A percentile compares a stretch with the other conserved stretches of the same genome.
Conservation (phyloP, 495 filamentous ascomycete genomes). For the Acidomyces sp. region DNA sequence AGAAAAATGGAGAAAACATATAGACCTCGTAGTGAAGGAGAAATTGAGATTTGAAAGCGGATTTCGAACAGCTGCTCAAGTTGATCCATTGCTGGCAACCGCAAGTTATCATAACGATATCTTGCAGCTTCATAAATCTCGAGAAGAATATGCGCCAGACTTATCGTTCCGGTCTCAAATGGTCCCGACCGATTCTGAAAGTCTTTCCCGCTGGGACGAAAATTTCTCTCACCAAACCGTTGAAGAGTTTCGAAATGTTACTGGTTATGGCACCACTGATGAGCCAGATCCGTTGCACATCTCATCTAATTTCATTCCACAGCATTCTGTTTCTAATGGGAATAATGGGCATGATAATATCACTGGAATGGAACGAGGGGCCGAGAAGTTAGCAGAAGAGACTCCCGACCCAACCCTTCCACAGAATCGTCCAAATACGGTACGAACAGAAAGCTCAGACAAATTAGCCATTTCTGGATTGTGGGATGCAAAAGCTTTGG, state of each 20-base stretch:
- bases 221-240: slow-evolving; percentile 13
- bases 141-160: neutral
- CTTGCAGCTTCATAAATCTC: too few relatives aligned
- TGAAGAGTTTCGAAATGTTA: slow-evolving; percentile 4
- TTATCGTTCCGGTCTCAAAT: slow-evolving; percentile 1
- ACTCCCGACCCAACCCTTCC: slow-evolving; percentile 12
- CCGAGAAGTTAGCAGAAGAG: neutral
- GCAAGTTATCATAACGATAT: too few relatives aligned
- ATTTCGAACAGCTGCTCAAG: neutral
- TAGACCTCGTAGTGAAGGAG: slow-evolving; percentile 12
- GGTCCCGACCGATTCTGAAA: slow-evolving; percentile 14
- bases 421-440: slow-evolving; percentile 10
- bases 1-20: slow-evolving; percentile 36
- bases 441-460: neutral
- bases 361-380: neutral
- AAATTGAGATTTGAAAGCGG: slow-evolving; percentile 4
- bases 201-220: slow-evolving; percentile 5
- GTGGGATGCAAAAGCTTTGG: too few relatives aligned
- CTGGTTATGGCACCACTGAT: slow-evolving; percentile 11
- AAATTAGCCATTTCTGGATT: too few relatives aligned
- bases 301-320: too few relatives aligned
- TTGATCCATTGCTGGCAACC: slow-evolving; percentile 14
- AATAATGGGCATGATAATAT: too few relatives aligned
- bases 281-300: too few relatives aligned
- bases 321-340: too few relatives aligned